Base-by-base conservation (phyloP, 495 filamentous ascomycete genomes). In the Articulospora tetracladia region DNA sequence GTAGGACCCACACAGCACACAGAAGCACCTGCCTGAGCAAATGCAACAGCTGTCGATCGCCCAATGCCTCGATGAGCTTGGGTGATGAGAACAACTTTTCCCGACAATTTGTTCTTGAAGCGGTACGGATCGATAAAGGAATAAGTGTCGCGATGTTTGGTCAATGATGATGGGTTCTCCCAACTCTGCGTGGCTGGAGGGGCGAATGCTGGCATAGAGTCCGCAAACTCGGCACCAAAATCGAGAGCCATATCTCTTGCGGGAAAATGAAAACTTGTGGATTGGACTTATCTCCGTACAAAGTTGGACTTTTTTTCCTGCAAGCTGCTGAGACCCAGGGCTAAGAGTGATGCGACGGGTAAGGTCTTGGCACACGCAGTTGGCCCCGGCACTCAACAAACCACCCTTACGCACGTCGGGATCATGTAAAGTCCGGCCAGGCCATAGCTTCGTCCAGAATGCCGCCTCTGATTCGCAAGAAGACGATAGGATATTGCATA, bases 121-220 rank as follows among this genome's bases (percentile, higher is more conserved):
- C 50, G 56, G 30, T 25, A 59, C 7, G 61, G 50, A 19, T 57
- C 27, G 20, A 64, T 64, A 52, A 64, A 59, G 17, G 26, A 19
- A 30, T 64, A 64, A 7, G 61, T 64, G 34, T 64, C 61, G 13
- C 34, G 50, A 41, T 51, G 50, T 28, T 30, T 46, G 22, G 61
- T 59, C 41, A 64, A 48, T 0, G 24, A 32, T 1, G 53, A 51
- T 22, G 47, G 48, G 48, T 58, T 58, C n/a, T 53, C 27, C 60
- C 60, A 70, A 2, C 17, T 50, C 6, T 12, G 47, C 23, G 20
- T 50, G 11, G 8, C 23, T 7, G 25, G 11, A n/a, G 47, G 47
- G 15, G 4, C 17, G 39, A 53, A 10, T 46, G 27, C 55, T 11
- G 56, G 27, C 13, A 48, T 50, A 1, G 56, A 51, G 41, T 56